These are phyloP conservation scores for Backusella mclennaniae DNA, from an alignment of 192 early-diverging fungal genomes.

Conservation along the genomic window DNA sequence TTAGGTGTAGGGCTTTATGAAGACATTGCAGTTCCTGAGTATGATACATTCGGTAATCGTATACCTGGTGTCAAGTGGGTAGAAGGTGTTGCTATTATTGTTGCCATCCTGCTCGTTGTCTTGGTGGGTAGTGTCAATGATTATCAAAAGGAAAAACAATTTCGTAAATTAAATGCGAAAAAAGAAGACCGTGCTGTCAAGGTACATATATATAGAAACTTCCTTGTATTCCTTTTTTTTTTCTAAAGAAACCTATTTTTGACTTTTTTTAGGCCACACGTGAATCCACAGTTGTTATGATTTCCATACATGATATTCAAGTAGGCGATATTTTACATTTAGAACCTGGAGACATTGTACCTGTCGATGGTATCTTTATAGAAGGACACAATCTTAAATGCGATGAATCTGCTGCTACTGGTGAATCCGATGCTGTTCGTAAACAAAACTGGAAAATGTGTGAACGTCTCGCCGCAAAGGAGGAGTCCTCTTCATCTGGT, in stretches of 20 bases:
- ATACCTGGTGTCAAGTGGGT: constrained; percentile 75
- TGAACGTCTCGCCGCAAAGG: constrained; percentile 15
- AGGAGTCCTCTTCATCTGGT: constrained; percentile 16
- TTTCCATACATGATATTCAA: constrained; percentile 77
- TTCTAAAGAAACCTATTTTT: background rate
- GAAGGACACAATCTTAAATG: constrained; percentile 76
- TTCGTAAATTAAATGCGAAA: constrained; percentile 77
- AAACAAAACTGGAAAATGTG: constrained; percentile 66
- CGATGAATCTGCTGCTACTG: constrained; percentile 93
- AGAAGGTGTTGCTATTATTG: constrained; percentile 83
- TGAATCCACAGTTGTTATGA: constrained; percentile 58
- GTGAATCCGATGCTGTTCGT: constrained; percentile 86
- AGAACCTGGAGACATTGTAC: constrained; percentile 90
- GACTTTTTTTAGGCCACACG: constrained; percentile 53
- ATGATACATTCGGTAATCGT: constrained; percentile 29
- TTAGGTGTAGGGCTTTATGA: constrained; percentile 80
- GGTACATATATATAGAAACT: constrained; percentile 22
- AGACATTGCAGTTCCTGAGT: constrained; percentile 57
- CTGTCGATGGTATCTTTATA: constrained; percentile 88
- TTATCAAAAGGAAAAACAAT: constrained; percentile 84
- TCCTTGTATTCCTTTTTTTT: background rate
- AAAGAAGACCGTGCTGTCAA: constrained; percentile 80
- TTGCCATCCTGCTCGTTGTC: constrained; percentile 75
- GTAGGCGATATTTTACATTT: constrained; percentile 91
- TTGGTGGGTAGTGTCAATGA: constrained; percentile 78